These are phyloP conservation scores for Chaetoceros muelleri DNA, from an alignment of 108 stramenopile genomes.

Conservation along the genomic window DNA sequence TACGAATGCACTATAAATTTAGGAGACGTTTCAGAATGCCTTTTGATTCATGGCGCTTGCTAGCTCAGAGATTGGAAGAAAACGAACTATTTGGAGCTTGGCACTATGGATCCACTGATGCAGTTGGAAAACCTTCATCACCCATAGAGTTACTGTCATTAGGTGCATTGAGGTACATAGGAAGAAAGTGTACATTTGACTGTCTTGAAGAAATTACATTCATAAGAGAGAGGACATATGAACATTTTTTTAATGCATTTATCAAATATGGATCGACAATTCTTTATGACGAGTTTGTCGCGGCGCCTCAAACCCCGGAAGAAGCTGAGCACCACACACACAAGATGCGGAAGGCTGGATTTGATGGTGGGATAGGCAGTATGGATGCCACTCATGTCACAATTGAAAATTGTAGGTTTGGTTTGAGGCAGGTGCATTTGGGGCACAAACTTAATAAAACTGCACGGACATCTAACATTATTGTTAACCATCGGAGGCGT, in stretches of 20 bases:
- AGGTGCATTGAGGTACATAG: conserved; percentile 5
- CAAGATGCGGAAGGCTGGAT: conserved; percentile 10
- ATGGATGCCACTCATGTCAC: conserved; percentile 8
- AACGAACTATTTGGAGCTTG: neutral
- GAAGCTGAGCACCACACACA: neutral
- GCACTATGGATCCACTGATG: neutral
- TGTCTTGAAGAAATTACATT: conserved; percentile 3
- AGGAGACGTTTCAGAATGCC: neutral
- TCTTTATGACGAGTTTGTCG: neutral
- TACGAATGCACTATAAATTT: neutral
- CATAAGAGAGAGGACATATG: neutral
- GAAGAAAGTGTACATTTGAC: conserved; percentile 4
- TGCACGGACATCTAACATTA: conserved; percentile 10
- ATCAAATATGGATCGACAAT: neutral
- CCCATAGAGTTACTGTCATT: conserved; percentile 5
- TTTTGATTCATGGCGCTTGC: neutral
- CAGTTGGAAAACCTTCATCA: neutral
- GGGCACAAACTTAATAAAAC: conserved; percentile 5
- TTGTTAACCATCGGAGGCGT: conserved; percentile 5
- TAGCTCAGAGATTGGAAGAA: neutral
- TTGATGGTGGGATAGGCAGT: neutral
- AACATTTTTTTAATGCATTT: neutral
- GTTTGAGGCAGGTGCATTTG: neutral
- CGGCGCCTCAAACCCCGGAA: neutral
- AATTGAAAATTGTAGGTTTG: conserved; percentile 3